A percentile compares a stretch with the other conserved stretches of the same genome.
Evolutionary conservation across 2,329 filamentous ascomycete genomes (phyloP).

Genomic region (Rosellinia necatrix): DNA sequence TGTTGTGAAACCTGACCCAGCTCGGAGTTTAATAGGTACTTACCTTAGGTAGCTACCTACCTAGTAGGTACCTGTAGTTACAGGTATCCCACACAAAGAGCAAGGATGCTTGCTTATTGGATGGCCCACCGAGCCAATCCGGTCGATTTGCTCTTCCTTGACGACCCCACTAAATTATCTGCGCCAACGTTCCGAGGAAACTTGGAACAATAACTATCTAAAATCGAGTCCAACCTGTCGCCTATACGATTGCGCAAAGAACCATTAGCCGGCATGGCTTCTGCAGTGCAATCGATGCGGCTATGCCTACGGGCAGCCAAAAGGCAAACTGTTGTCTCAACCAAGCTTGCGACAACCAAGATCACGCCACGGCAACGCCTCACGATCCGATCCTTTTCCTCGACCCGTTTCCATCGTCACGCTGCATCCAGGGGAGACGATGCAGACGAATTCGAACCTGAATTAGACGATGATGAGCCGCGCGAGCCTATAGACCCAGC

Average conservation of each 20-base stretch:
- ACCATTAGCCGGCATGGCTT: constrained; percentile 45
- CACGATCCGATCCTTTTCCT: constrained; percentile 38
- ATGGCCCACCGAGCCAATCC: constrained; percentile 10
- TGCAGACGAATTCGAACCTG: constrained; percentile 26
- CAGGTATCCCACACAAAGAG: not conserved
- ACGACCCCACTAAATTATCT: constrained; percentile 27
- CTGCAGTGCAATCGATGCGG: constrained; percentile 47
- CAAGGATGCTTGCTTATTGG: constrained; percentile 4
- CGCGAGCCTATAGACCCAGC: constrained; percentile 13
- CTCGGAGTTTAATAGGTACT: not conserved
- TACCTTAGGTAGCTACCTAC: not conserved
- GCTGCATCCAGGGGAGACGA: constrained; percentile 31
- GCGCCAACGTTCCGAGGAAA: constrained; percentile 10
- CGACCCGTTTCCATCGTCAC: constrained; percentile 32
- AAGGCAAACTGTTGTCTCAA: constrained; percentile 34
- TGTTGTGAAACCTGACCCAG: not conserved
- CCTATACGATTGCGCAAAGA: constrained; percentile 11
- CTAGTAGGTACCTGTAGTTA: not conserved
- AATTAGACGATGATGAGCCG: constrained; percentile 8
- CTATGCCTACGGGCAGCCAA: constrained; percentile 44
- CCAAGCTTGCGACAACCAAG: constrained; percentile 24
- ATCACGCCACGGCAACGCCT: constrained; percentile 30
- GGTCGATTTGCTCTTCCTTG: not conserved
- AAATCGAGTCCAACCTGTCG: constrained; percentile 19
- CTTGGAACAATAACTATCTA: constrained; percentile 11